Conservation (phyloP, 2,329 filamentous ascomycete genomes). For the Clonostachys chloroleuca region DNA sequence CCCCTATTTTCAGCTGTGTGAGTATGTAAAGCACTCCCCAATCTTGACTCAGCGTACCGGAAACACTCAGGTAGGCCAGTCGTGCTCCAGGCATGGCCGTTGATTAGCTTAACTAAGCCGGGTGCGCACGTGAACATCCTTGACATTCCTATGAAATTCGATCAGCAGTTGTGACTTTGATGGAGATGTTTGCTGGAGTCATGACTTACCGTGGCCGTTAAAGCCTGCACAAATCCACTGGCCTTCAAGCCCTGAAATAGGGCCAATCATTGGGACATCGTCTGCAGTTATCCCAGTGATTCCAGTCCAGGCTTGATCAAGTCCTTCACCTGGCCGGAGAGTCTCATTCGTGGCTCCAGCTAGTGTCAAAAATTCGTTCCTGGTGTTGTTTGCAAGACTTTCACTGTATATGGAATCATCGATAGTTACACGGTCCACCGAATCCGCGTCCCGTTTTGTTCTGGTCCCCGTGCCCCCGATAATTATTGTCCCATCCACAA, state of each 20-base stretch:
- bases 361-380: background rate
- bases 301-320: slow-evolving; percentile 40
- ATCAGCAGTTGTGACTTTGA: background rate
- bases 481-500: slow-evolving; percentile 4
- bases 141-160: slow-evolving; percentile 22
- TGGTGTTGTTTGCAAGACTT: background rate
- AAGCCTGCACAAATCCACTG: slow-evolving; percentile 44
- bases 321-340: slow-evolving; percentile 26
- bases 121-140: slow-evolving; percentile 40
- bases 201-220: slow-evolving; percentile 16
- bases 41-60: background rate
- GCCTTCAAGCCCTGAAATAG: slow-evolving; percentile 28
- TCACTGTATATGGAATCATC: background rate
- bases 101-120: slow-evolving; percentile 32
- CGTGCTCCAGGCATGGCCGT: slow-evolving; percentile 26
- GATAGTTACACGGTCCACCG: background rate
- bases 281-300: slow-evolving; percentile 42
- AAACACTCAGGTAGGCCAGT: slow-evolving; percentile 20
- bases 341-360: background rate
- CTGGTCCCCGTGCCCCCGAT: background rate
- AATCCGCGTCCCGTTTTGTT: background rate
- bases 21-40: no score
- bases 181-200: background rate
- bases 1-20: no score
- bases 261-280: slow-evolving; percentile 39